phyloP scores from a whole-genome alignment of 371 early-diverging fungal species.

The Rhizopus sp. region DNA sequence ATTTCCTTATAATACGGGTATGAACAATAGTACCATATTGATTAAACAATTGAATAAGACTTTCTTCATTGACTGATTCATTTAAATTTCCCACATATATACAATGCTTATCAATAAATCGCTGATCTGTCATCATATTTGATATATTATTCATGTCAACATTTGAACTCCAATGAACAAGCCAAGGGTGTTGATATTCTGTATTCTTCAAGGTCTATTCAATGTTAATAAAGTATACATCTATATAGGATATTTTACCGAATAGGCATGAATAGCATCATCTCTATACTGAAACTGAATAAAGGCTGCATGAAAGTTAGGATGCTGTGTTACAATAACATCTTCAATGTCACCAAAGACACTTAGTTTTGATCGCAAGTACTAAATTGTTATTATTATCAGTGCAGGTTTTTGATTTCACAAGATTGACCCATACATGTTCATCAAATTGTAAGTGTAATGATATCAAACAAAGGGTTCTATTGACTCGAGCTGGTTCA shows the following conservation, averaged over 20 bases:
- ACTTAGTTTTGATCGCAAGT: conserved; percentile 11
- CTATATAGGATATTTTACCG: conserved; percentile 40
- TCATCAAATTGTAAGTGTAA: conserved; percentile 43
- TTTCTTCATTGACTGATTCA: conserved; percentile 45
- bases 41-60: conserved; percentile 54
- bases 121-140: conserved; percentile 1
- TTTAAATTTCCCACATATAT: conserved; percentile 77
- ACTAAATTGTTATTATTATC: conserved; percentile 16
- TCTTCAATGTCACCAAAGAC: conserved; percentile 73
- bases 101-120: conserved; percentile 52
- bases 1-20: conserved; percentile 51
- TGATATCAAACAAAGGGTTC: conserved; percentile 71
- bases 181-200: conserved; percentile 40
- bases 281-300: conserved; percentile 77
- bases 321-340: conserved; percentile 51
- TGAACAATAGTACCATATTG: conserved; percentile 60
- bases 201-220: conserved; percentile 12
- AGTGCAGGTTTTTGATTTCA: neutral
- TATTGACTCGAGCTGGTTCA: conserved; percentile 83
- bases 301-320: conserved; percentile 62
- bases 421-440: conserved; percentile 27
- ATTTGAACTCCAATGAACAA: conserved; percentile 74
- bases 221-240: neutral
- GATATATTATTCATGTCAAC: conserved; percentile 26
- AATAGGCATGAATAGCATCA: conserved; percentile 78